Evolutionary conservation across 139 green algal genomes (phyloP).

Genomic region (Tetraselmis striata): DNA sequence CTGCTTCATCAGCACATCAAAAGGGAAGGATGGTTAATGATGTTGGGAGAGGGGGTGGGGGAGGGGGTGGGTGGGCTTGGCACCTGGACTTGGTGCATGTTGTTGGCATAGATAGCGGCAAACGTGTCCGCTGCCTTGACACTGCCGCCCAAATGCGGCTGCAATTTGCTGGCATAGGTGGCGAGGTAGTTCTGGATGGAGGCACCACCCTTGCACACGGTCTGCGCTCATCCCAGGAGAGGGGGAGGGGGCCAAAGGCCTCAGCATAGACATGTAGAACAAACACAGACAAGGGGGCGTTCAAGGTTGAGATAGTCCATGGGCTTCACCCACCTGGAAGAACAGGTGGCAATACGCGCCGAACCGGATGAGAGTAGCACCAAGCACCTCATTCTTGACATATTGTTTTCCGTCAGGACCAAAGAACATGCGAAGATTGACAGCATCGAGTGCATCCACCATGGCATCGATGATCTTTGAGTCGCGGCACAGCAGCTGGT

Average conservation of each 20-base stretch:
- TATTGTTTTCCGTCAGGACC: neutral
- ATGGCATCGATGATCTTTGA: neutral
- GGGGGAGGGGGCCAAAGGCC: too few species aligned
- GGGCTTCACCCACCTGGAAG: too few species aligned
- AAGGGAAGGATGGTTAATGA: too few species aligned
- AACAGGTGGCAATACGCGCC: conserved; percentile 18
- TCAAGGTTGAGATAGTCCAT: too few species aligned
- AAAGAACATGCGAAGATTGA: neutral
- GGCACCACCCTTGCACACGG: conserved; percentile 7
- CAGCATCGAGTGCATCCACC: neutral
- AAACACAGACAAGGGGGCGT: too few species aligned
- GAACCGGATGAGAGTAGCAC: neutral
- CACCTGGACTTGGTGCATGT: conserved; percentile 26
- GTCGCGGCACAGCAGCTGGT: neutral
- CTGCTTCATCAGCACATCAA: neutral
- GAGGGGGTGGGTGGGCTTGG: neutral
- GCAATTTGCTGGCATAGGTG: conserved; percentile 7
- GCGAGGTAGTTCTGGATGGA: conserved; percentile 21
- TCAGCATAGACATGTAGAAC: too few species aligned
- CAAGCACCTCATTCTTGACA: neutral
- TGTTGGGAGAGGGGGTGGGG: too few species aligned
- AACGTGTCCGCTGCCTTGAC: conserved; percentile 25
- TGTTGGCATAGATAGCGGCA: conserved; percentile 27
- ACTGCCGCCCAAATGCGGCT: conserved; percentile 8
- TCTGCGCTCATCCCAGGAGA: too few species aligned